Evolutionary conservation across 2,329 filamentous ascomycete genomes (phyloP).

Genomic region (Trichoderma gracile): DNA sequence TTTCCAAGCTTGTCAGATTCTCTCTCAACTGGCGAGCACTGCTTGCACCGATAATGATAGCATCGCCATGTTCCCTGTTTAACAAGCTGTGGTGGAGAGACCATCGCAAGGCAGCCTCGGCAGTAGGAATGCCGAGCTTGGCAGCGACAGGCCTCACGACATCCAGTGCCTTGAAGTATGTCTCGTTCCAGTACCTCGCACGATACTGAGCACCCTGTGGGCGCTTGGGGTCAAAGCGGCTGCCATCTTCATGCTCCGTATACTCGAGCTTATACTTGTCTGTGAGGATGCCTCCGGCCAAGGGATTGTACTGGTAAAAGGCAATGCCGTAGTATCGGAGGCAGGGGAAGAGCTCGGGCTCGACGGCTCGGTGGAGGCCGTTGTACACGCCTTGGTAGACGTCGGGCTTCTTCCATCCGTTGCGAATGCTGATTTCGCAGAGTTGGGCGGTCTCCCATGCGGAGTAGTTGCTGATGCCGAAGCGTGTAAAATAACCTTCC

Average conservation of each 20-base stretch:
- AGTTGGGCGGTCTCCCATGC: conserved; percentile 77
- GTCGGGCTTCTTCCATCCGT: conserved; percentile 68
- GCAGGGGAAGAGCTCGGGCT: conserved; percentile 65
- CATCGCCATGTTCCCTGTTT: conserved; percentile 18
- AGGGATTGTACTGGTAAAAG: conserved; percentile 70
- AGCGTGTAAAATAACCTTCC: conserved; percentile 67
- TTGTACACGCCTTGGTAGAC: conserved; percentile 75
- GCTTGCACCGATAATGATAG: conserved; percentile 24
- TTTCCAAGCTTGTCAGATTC: conserved; percentile 22
- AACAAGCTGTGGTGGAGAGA: conserved; percentile 20
- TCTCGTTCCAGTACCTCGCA: conserved; percentile 25
- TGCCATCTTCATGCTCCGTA: conserved; percentile 14
- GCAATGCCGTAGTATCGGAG: conserved; percentile 68
- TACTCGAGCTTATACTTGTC: conserved; percentile 50
- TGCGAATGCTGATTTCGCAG: conserved; percentile 65
- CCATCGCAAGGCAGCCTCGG: conserved; percentile 26
- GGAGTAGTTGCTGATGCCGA: conserved; percentile 72
- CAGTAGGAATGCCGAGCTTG: conserved; percentile 16
- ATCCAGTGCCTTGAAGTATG: conserved; percentile 25
- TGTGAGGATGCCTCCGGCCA: conserved; percentile 69
- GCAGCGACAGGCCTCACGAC: conserved; percentile 18
- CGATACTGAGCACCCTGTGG: conserved; percentile 20
- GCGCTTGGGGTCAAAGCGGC: conserved; percentile 23
- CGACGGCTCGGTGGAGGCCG: conserved; percentile 53
- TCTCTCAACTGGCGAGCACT: conserved; percentile 15